Evolutionary conservation across 2,329 filamentous ascomycete species (phyloP).

Genomic region (Fusarium sp.): DNA sequence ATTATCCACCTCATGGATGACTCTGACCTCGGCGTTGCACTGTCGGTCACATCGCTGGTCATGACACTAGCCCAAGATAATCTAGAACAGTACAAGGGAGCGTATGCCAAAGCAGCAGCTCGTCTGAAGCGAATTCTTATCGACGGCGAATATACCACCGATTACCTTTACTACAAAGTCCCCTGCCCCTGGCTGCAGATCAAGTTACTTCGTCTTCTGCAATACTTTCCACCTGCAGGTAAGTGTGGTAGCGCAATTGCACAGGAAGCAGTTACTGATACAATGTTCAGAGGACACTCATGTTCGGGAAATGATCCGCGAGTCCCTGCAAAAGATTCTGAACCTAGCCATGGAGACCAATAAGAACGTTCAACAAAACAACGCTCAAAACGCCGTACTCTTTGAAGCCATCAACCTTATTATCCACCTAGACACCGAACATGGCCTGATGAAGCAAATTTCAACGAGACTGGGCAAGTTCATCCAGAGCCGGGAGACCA

Average conservation of each 20-base stretch:
- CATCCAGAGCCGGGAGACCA: conserved; percentile 96
- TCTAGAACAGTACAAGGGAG: conserved; percentile 91
- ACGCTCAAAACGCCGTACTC: conserved; percentile 95
- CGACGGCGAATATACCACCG: conserved; percentile 86
- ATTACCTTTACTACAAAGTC: conserved; percentile 99
- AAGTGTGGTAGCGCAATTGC: conserved; percentile 44
- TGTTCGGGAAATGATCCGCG: conserved; percentile 88
- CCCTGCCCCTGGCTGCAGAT: conserved; percentile 98
- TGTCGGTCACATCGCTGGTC: conserved; percentile 94
- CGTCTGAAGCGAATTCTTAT: conserved; percentile 89
- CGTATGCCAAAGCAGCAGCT: conserved; percentile 92
- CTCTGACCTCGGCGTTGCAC: conserved; percentile 87
- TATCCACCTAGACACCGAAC: conserved; percentile 96
- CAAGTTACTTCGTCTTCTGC: conserved; percentile 88
- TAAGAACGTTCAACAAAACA: conserved; percentile 99
- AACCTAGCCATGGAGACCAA: conserved; percentile 91
- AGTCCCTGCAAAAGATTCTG: conserved; percentile 90
- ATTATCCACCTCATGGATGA: conserved; percentile 99
- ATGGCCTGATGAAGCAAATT: conserved; percentile 94
- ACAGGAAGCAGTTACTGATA: neutral
- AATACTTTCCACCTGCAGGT: conserved; percentile 97
- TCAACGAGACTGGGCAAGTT: conserved; percentile 91
- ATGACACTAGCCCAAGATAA: conserved; percentile 95
- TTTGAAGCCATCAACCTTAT: conserved; percentile 99
- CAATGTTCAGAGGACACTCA: conserved; percentile 81